These are phyloP conservation scores for Helminthosporium solani DNA, from an alignment of 2,329 filamentous ascomycete genomes.

Conservation along the genomic window DNA sequence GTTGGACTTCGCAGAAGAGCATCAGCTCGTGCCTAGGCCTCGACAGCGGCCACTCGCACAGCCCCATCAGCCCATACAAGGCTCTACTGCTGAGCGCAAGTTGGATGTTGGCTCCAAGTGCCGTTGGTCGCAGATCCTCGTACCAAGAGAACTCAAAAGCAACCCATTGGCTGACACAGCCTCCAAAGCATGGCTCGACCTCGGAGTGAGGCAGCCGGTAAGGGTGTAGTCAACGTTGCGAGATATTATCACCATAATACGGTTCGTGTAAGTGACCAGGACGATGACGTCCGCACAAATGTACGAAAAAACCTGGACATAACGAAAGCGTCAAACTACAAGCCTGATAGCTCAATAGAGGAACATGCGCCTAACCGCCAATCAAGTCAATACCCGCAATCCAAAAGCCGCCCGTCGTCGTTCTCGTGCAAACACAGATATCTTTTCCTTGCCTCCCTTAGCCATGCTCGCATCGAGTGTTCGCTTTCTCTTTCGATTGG, in stretches of 20 bases:
- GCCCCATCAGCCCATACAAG: slow-evolving; percentile 21
- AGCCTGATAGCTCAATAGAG: slow-evolving; percentile 21
- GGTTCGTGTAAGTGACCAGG: slow-evolving; percentile 34
- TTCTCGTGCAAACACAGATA: too few species aligned
- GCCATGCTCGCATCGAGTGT: too few species aligned
- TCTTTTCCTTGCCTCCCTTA: too few species aligned
- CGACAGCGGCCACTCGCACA: slow-evolving; percentile 5
- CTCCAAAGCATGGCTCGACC: slow-evolving; percentile 37
- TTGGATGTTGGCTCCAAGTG: slow-evolving; percentile 24
- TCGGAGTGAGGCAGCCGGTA: slow-evolving; percentile 42
- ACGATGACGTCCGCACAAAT: slow-evolving; percentile 41
- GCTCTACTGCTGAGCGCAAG: slow-evolving; percentile 24
- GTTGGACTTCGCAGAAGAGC: slow-evolving; percentile 3
- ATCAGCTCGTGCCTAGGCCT: slow-evolving; percentile 3
- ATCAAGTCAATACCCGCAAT: too few species aligned
- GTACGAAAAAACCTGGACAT: slow-evolving; percentile 36
- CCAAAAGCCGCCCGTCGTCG: too few species aligned
- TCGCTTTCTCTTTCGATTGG: too few species aligned
- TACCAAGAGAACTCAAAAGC: slow-evolving; percentile 51
- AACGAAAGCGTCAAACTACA: slow-evolving; percentile 38
- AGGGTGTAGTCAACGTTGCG: slow-evolving; percentile 44
- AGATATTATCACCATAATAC: slow-evolving; percentile 49
- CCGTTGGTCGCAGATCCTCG: slow-evolving; percentile 47
- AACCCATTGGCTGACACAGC: slow-evolving; percentile 46
- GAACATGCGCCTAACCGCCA: too few species aligned